These are phyloP conservation scores for Debaryomyces castellii DNA, from an alignment of 805 yeast species.

Conservation along the genomic window DNA sequence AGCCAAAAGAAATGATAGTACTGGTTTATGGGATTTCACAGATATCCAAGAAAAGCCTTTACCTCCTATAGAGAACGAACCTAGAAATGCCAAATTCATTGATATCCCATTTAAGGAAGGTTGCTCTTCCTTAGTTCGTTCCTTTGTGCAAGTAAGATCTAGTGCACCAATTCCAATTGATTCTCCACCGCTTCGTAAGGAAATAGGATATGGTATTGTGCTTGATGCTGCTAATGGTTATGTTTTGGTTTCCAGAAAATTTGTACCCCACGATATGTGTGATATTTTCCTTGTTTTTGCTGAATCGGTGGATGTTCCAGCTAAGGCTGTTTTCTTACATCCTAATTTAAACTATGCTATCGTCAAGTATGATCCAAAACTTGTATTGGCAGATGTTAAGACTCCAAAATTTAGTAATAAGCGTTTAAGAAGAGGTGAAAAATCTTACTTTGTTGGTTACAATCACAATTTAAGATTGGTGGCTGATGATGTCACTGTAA, in stretches of 20 bases:
- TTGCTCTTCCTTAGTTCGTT: constrained; percentile 57
- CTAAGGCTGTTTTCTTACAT: constrained; percentile 76
- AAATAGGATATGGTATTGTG: constrained; percentile 73
- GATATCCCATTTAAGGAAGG: constrained; percentile 59
- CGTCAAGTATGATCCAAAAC: constrained; percentile 73
- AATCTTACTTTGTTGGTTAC: constrained; percentile 76
- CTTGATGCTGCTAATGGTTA: constrained; percentile 80
- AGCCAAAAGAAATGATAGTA: constrained; percentile 58
- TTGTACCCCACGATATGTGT: constrained; percentile 79
- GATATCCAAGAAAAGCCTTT: constrained; percentile 59
- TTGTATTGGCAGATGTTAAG: constrained; percentile 67
- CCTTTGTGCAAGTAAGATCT: constrained; percentile 71
- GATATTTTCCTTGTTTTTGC: constrained; percentile 81
- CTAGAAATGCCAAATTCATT: constrained; percentile 67
- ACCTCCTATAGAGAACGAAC: constrained; percentile 49
- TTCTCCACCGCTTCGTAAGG: constrained; percentile 63
- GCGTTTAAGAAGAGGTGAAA: constrained; percentile 73
- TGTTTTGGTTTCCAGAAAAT: constrained; percentile 72
- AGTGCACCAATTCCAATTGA: constrained; percentile 71
- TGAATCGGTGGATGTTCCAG: constrained; percentile 80
- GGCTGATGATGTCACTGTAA: constrained; percentile 71
- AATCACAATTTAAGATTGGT: constrained; percentile 68
- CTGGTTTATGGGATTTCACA: constrained; percentile 58
- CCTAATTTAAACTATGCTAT: constrained; percentile 87
- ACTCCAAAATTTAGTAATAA: constrained; percentile 61